Percentiles rank a stretch among this genome's conserved stretches.
Evolutionary conservation across 2,329 filamentous ascomycete genomes (phyloP).

Genomic region (Arachnomyces sp.): DNA sequence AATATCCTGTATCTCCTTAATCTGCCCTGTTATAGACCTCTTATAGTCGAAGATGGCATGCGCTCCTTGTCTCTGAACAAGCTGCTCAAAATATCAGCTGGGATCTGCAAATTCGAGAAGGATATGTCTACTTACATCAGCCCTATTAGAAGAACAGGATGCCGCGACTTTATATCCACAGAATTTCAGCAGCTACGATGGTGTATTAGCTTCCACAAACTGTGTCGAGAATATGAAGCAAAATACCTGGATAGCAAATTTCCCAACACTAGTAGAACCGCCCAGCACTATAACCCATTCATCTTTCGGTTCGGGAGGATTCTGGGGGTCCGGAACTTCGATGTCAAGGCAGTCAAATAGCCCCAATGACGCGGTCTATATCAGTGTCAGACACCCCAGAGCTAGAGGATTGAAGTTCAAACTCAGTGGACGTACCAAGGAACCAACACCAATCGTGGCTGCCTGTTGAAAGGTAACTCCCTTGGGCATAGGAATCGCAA

Average conservation of each 20-base stretch:
- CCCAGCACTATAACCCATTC: slow-evolving; percentile 29
- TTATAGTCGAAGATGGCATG: slow-evolving; percentile 25
- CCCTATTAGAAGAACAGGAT: slow-evolving; percentile 23
- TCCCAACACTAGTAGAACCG: slow-evolving; percentile 26
- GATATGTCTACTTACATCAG: slow-evolving; percentile 13
- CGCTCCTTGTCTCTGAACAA: slow-evolving; percentile 22
- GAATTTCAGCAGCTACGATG: slow-evolving; percentile 18
- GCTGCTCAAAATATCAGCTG: slow-evolving; percentile 7
- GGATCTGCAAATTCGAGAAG: not conserved
- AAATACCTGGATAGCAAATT: slow-evolving; percentile 19
- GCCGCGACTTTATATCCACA: slow-evolving; percentile 25
- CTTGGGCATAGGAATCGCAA: slow-evolving; percentile 23
- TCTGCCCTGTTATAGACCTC: slow-evolving; percentile 17
- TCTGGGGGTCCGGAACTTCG: slow-evolving; percentile 14
- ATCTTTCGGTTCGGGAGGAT: slow-evolving; percentile 11
- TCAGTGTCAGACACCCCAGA: not conserved
- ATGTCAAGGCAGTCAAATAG: slow-evolving; percentile 18
- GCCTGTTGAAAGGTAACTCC: slow-evolving; percentile 23
- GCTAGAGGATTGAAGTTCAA: slow-evolving; percentile 2
- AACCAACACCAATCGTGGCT: slow-evolving; percentile 20
- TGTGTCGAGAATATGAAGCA: not conserved
- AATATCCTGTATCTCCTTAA: slow-evolving; percentile 17
- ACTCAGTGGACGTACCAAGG: slow-evolving; percentile 11
- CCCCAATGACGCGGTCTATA: slow-evolving; percentile 18
- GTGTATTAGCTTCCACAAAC: not conserved